Base-by-base conservation (phyloP, 2,329 filamentous ascomycete species). In the Fusarium torulosum region DNA sequence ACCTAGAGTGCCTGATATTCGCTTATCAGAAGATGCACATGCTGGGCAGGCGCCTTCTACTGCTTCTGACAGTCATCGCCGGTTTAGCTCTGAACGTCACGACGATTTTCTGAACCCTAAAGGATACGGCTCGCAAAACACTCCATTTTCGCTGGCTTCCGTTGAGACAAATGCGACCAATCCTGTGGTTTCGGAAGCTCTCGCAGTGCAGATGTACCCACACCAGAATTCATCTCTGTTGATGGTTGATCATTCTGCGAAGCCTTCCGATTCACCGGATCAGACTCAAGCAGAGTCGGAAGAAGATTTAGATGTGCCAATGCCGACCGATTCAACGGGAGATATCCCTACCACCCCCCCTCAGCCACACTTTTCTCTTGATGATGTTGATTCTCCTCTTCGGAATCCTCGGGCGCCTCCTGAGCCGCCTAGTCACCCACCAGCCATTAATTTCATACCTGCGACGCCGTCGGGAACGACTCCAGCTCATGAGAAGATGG, bases 171-270 rank as follows among this genome's bases (percentile, higher is more conserved):
- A 80, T 37, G 84, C 82, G 33, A 89, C 88, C n/a, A 88, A 85
- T 4, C 81, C 82, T 5, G 88, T 89, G 67, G 84, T 90, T 40
- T 88, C 87, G 1, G 87, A 90, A 77, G 88, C 88, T 33, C 78
- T 85, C 73, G 86, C 86, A 38, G 83, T 90, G 55, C 87, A 83
- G 62, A 87, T 90, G 70, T 89, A 85, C 67, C 83, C 85, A 20
- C 88, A 90, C 66, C 87, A 90, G 70, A 90, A 90, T 68, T 88
- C 84, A 46, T 90, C 88, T 6, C 78, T 90, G 13, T 75, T 89
- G 41, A 82, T 90, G 76, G 85, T 90, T 29, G 79, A 88, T 66
- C 84, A 88, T 72, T 83, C 83, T 11, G 80, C 79, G 41, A 84
- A 81, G 72, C 83, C 82, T 23, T 84, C 83, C 0, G 83, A 85